Base-by-base conservation (phyloP, 257 asterid species). In the Paulownia fortunei region DNA sequence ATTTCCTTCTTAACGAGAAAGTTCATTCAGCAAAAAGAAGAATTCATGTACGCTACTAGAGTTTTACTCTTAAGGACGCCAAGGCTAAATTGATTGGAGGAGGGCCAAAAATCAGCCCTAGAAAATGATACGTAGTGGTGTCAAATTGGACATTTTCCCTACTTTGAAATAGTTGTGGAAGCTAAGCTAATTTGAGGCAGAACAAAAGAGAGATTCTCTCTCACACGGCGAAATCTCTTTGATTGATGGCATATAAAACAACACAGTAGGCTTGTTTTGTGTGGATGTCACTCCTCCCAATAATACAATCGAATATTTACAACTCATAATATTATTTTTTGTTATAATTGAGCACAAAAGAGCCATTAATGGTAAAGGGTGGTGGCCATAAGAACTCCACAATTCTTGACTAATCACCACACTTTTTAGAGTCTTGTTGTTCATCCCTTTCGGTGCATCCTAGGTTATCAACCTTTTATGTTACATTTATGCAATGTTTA, bases 311-410 rank as follows among this genome's bases (percentile, higher is more conserved):
- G 26, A 51, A 39, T 27, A 23, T 42, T 61, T 36, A 55, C 71
- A 41, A 55, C 56, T 56, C 15, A 54, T 27, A 79, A 54, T 64
- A 55, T 55, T 36, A 71, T 37, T 18, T 67, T 24, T 27, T 51
- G 68, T 52, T 72, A 26, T n/a, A 72, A 39, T 63, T 37, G 52
- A 46, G 0, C 56, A 51, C 8, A 39, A 23, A 3, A 61, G n/a
- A 71, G 8, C 51, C 68, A 79, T 79, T 71, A 51, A 79, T 72
- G 73, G 82, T 11, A 47, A 61, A 23, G 37, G 2, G 12, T 54
- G 47, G 77, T 79, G 82, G 79, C 63, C 15, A 0, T 41, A 21
- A 41, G 47, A 39, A 41, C 51, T 37, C 79, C 82, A 79, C 82
- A 79, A 51, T 51, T 52, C 74, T 72, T 23, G 52, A 26, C 52